Evolutionary conservation across 371 early-diverging fungal species (phyloP).

Genomic region (Syncephalastrum sp.): DNA sequence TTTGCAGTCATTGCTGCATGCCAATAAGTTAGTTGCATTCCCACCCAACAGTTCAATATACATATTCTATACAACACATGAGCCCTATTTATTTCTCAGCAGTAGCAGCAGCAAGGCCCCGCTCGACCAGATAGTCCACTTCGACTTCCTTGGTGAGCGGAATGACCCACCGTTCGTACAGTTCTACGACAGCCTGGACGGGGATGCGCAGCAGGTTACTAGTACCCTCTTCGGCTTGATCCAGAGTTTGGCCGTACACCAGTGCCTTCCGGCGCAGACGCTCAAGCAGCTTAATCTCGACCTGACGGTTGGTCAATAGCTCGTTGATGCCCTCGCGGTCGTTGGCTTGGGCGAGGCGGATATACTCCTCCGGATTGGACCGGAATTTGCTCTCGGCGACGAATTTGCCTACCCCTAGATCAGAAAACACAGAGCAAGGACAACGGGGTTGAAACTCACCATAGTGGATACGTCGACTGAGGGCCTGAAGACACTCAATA

Average conservation of each 20-base stretch:
- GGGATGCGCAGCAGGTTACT: conserved; percentile 55
- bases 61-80: too few species aligned
- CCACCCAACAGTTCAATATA: too few species aligned
- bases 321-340: conserved; percentile 81
- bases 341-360: conserved; percentile 71
- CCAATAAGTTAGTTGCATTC: too few species aligned
- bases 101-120: conserved; percentile 32
- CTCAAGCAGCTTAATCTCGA: conserved; percentile 80
- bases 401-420: conserved; percentile 72
- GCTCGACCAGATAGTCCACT: conserved; percentile 83
- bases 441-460: conserved; percentile 47
- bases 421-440: conserved; percentile 4
- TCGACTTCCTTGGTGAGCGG: conserved; percentile 91
- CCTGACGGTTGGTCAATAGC: conserved; percentile 81
- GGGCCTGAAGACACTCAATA: conserved; percentile 87
- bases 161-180: conserved; percentile 88
- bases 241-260: conserved; percentile 89
- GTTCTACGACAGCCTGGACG: conserved; percentile 77
- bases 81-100: background rate
- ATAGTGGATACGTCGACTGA: conserved; percentile 93
- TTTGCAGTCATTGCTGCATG: too few species aligned
- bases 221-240: conserved; percentile 40
- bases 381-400: conserved; percentile 95
- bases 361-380: conserved; percentile 77
- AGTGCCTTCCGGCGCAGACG: conserved; percentile 85